A percentile compares a stretch with the other conserved stretches of the same genome.
Evolutionary conservation across 2,329 filamentous ascomycete species (phyloP).

Genomic region (Claviceps arundinis): DNA sequence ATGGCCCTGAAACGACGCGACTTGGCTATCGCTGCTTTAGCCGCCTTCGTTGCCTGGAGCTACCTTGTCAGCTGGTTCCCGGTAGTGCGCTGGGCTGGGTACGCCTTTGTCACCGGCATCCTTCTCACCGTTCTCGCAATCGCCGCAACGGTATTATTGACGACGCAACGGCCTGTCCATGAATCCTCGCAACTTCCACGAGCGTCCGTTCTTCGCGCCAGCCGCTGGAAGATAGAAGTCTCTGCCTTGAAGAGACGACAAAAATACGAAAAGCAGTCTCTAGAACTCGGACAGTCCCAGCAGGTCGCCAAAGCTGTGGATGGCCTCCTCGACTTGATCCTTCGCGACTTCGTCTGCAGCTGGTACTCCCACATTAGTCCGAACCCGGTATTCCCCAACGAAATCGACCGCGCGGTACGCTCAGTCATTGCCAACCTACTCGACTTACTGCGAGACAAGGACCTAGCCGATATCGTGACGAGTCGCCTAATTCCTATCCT

Average conservation of each 20-base stretch:
- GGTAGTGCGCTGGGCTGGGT: slow-evolving; percentile 67
- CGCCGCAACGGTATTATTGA: slow-evolving; percentile 40
- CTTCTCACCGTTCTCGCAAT: slow-evolving; percentile 41
- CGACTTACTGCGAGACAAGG: slow-evolving; percentile 59
- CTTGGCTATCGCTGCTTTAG: slow-evolving; percentile 53
- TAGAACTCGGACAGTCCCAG: slow-evolving; percentile 59
- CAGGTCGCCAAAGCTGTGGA: slow-evolving; percentile 71
- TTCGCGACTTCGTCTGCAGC: slow-evolving; percentile 71
- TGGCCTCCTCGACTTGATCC: slow-evolving; percentile 59
- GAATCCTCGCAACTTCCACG: slow-evolving; percentile 29
- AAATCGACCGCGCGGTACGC: slow-evolving; percentile 72
- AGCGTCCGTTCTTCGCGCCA: slow-evolving; percentile 46
- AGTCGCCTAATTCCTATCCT: slow-evolving; percentile 76
- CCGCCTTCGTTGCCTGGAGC: slow-evolving; percentile 76
- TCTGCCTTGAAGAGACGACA: slow-evolving; percentile 51
- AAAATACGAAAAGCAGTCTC: slow-evolving; percentile 51
- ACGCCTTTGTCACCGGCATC: slow-evolving; percentile 65
- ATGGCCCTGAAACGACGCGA: slow-evolving; percentile 66
- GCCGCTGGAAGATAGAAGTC: slow-evolving; percentile 58
- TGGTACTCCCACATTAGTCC: slow-evolving; percentile 85
- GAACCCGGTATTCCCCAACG: slow-evolving; percentile 67
- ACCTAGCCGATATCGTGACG: slow-evolving; percentile 73
- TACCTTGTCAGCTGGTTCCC: slow-evolving; percentile 74
- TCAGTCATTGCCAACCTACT: slow-evolving; percentile 56
- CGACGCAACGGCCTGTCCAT: slow-evolving; percentile 35